Evolutionary conservation across 768 basidiomycete genomes (phyloP).

Genomic region (Suillus plorans): DNA sequence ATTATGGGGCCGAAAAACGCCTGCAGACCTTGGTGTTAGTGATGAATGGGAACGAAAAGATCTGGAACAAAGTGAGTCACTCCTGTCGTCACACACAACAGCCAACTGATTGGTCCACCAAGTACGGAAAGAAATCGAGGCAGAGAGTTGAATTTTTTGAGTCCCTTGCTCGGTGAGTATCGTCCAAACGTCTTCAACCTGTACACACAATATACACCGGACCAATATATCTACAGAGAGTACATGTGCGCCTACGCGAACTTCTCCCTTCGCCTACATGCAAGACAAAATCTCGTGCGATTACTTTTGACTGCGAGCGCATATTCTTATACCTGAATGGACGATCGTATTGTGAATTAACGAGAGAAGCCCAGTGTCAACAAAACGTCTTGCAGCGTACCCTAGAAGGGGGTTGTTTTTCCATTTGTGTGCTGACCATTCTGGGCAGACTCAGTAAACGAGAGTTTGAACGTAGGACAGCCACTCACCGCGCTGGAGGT

Average conservation of each 20-base stretch:
- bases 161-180: background rate
- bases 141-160: background rate
- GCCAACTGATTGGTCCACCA: background rate
- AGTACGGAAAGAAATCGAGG: slow-evolving; percentile 14
- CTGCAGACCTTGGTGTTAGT: slow-evolving; percentile 15
- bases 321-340: background rate
- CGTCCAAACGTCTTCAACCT: too few species aligned
- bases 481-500: background rate
- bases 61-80: slow-evolving; percentile 37
- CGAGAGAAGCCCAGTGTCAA: background rate
- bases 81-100: background rate
- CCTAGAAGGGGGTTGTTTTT: background rate
- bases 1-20: slow-evolving; percentile 40
- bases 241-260: background rate
- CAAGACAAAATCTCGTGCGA: background rate
- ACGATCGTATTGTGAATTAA: background rate
- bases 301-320: background rate
- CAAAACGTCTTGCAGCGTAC: background rate
- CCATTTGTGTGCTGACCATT: background rate
- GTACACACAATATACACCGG: background rate
- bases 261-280: background rate
- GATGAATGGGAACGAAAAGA: slow-evolving; percentile 40
- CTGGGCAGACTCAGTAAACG: background rate
- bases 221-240: background rate
- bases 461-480: background rate